phyloP scores from a whole-genome alignment of 2,329 filamentous ascomycete genomes.

The Exophiala sp. region DNA sequence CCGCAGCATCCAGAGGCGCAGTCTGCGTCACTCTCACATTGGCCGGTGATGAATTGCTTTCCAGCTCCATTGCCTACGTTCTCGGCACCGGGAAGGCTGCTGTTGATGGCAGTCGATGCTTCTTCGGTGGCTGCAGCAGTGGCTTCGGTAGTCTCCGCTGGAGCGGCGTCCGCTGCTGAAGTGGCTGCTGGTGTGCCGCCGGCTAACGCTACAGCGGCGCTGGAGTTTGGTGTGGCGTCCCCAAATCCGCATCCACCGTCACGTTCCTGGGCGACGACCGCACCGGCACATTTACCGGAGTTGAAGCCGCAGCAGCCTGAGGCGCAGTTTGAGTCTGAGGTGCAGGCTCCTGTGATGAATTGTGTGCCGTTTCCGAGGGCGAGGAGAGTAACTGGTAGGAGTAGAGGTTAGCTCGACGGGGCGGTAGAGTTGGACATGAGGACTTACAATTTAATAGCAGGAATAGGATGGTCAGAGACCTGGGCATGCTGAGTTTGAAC shows the following conservation, averaged over 20 bases:
- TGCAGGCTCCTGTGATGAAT: slow-evolving; percentile 31
- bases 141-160: too few relatives aligned
- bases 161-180: neutral
- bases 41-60: slow-evolving; percentile 33
- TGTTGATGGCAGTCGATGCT: neutral
- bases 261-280: slow-evolving; percentile 28
- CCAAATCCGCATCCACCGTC: slow-evolving; percentile 30
- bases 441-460: slow-evolving; percentile 20
- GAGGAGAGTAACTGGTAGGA: slow-evolving; percentile 14
- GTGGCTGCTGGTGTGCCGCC: slow-evolving; percentile 2
- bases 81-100: neutral
- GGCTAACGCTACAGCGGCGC: slow-evolving; percentile 24
- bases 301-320: slow-evolving; percentile 32
- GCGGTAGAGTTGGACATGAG: neutral
- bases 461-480: slow-evolving; percentile 7
- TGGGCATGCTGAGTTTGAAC: slow-evolving; percentile 7
- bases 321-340: slow-evolving; percentile 30
- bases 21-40: slow-evolving; percentile 29
- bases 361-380: slow-evolving; percentile 25
- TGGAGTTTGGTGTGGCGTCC: slow-evolving; percentile 26
- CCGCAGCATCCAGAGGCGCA: slow-evolving; percentile 37
- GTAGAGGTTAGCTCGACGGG: neutral
- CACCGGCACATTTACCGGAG: slow-evolving; percentile 27
- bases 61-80: slow-evolving; percentile 19
- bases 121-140: slow-evolving; percentile 1